phyloP scores from a whole-genome alignment of 805 yeast genomes.

The Hanseniaspora thailandica region DNA sequence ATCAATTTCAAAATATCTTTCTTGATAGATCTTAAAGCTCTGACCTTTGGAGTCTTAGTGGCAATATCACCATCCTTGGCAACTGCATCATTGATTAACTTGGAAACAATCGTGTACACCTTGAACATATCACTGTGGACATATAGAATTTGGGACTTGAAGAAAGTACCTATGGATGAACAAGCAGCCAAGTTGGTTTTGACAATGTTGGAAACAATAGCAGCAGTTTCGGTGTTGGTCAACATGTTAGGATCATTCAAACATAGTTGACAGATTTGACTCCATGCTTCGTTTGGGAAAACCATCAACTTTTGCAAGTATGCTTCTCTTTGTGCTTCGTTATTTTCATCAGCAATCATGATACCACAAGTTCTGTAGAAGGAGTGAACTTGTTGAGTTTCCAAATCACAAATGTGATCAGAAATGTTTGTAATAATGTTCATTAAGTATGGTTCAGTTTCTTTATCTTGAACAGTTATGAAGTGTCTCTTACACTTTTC shows the following conservation, averaged over 20 bases:
- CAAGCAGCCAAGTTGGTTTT: constrained; percentile 95
- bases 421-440: constrained; percentile 78
- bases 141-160: constrained; percentile 72
- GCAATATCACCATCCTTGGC: constrained; percentile 75
- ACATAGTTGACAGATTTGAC: constrained; percentile 73
- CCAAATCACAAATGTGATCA: constrained; percentile 77
- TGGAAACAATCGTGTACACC: constrained; percentile 75
- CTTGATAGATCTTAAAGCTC: constrained; percentile 91
- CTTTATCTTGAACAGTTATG: constrained; percentile 75
- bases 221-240: constrained; percentile 71
- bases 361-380: constrained; percentile 96
- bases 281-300: constrained; percentile 91
- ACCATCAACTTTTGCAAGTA: constrained; percentile 71
- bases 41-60: constrained; percentile 86
- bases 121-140: constrained; percentile 85
- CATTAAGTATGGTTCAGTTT: constrained; percentile 79
- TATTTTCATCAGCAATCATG: constrained; percentile 77
- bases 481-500: constrained; percentile 92
- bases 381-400: constrained; percentile 95
- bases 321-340: constrained; percentile 54
- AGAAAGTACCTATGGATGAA: constrained; percentile 84
- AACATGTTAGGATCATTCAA: constrained; percentile 71
- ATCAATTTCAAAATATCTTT: constrained; percentile 82
- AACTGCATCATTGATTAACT: constrained; percentile 71
- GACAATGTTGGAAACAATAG: constrained; percentile 82